Evolutionary conservation across 2,329 filamentous ascomycete species (phyloP).

Genomic region (Trematosphaeria pertusa): DNA sequence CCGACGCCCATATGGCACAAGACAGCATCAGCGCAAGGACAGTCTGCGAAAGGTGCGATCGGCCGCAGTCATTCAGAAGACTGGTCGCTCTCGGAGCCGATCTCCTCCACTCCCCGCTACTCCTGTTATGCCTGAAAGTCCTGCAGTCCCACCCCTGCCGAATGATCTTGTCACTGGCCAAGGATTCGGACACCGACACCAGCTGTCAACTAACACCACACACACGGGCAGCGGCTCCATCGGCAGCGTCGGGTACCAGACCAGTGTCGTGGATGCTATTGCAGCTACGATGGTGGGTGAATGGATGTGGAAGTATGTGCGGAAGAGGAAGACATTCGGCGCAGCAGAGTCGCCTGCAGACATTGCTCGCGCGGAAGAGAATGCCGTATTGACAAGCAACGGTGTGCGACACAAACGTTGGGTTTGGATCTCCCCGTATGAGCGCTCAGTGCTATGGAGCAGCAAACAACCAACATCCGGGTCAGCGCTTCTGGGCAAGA

Average conservation of each 20-base stretch:
- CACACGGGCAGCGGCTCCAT: constrained; percentile 64
- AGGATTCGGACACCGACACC: constrained; percentile 57
- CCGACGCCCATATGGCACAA: constrained; percentile 49
- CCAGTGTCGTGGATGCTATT: constrained; percentile 92
- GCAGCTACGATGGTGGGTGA: constrained; percentile 98
- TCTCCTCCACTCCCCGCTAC: constrained; percentile 71
- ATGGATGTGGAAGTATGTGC: constrained; percentile 93
- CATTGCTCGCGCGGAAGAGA: constrained; percentile 61
- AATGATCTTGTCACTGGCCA: constrained; percentile 68
- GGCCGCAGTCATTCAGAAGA: constrained; percentile 71
- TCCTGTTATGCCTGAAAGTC: constrained; percentile 72
- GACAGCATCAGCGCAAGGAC: constrained; percentile 59
- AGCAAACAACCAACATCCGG: constrained; percentile 94
- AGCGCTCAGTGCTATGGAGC: constrained; percentile 96
- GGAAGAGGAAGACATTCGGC: constrained; percentile 88
- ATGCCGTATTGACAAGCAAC: constrained; percentile 69
- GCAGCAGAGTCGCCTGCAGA: constrained; percentile 64
- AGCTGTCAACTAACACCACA: constrained; percentile 67
- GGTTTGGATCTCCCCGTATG: constrained; percentile 98
- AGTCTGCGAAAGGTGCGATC: constrained; percentile 83
- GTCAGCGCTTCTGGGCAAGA: constrained; percentile 88
- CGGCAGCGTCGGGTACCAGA: constrained; percentile 68
- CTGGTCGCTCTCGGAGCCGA: constrained; percentile 52
- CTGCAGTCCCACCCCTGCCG: constrained; percentile 74
- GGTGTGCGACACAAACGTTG: constrained; percentile 87